Evolutionary conservation across 495 filamentous ascomycete genomes (phyloP).

Genomic region (Stereocaulon alpinum): DNA sequence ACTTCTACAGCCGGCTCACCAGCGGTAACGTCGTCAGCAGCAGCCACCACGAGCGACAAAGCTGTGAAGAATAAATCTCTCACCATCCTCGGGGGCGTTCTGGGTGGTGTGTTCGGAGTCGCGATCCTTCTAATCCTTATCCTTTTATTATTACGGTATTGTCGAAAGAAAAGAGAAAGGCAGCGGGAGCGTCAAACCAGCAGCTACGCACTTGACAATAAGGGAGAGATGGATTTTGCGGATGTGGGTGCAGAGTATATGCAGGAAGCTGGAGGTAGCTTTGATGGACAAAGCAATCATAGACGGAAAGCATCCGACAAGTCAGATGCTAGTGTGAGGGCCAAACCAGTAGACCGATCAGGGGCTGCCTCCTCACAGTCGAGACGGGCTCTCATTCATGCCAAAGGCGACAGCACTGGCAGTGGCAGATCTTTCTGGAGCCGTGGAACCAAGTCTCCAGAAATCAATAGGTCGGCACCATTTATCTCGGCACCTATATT

Average conservation of each 20-base stretch:
- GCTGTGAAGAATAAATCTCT: conserved; percentile 30
- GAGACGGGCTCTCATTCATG: conserved; percentile 20
- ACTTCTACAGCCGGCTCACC: conserved; percentile 6
- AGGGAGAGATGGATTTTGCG: conserved; percentile 52
- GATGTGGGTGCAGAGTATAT: conserved; percentile 50
- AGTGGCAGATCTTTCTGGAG: conserved; percentile 23
- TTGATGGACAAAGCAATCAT: conserved; percentile 25
- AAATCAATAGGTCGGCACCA: conserved; percentile 15
- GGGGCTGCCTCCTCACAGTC: conserved; percentile 20
- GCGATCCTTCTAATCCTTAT: conserved; percentile 57
- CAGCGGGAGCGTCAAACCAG: conserved; percentile 41
- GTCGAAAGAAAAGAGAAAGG: conserved; percentile 39
- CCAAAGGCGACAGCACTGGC: conserved; percentile 17
- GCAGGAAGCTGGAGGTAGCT: conserved; percentile 38
- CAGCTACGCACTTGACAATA: conserved; percentile 43
- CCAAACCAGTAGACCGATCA: conserved; percentile 26
- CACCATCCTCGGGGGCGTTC: conserved; percentile 64
- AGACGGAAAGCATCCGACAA: conserved; percentile 23
- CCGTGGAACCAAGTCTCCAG: conserved; percentile 16
- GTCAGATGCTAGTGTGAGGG: conserved; percentile 16
- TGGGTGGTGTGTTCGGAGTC: conserved; percentile 67
- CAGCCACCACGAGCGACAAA: conserved; percentile 3
- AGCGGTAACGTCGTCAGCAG: conserved; percentile 9
- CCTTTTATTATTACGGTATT: conserved; percentile 57
- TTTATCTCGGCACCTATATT: conserved; percentile 23